Evolutionary conservation across 208 protist species (phyloP), one percentile per base, ranked within the genome.

Genomic region (Acanthamoeba healyi): DNA sequence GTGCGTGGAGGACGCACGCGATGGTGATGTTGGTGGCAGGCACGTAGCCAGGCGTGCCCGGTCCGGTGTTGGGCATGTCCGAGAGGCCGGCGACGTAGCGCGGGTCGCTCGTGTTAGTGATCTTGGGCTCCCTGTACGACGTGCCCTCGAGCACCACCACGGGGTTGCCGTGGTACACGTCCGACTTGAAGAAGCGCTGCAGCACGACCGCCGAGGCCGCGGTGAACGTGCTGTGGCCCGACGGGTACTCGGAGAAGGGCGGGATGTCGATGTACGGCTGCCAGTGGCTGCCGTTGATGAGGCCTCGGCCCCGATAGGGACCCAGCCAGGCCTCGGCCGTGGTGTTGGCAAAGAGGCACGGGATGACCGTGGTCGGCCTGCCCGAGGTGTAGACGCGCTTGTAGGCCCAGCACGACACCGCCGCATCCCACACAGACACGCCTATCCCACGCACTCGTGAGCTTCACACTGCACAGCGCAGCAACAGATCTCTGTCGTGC

Each of bases 211-310:
- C 79, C 29, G 32, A 34, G 3, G 79, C 79, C 36, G 44, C 79
- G 15, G 44, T 58, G 49, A 88, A 88, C 9, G 79, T 65, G 36
- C 79, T 88, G 79, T 88, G 79, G 32, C 79, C 79, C n/a, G 44
- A 88, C 19, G 79, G 49, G 38, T 88, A 65, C 34, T 34, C n/a
- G 29, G 38, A 32, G 49, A 65, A 88, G 36, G 38, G 32, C 29
- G 38, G 38, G 44, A 26, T 46, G 34, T 12, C 79, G 32, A 88
- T 34, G 49, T 88, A 88, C 14, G 79, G 49, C 44, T 63, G 29
- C 79, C 79, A 88, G n/a, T 46, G 38, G 29, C 32, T 42, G 44
- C 79, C 79, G 40, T 63, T 38, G n/a, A 42, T 88, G 34, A 38
- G 29, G 29, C 29, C 44, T 77, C 29, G n/a, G 38, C 79, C 79